Evolutionary conservation across 1,284 basidiomycete genomes (phyloP), one percentile per base, ranked within the genome.

Genomic region (Coniferiporia sulphurascens): DNA sequence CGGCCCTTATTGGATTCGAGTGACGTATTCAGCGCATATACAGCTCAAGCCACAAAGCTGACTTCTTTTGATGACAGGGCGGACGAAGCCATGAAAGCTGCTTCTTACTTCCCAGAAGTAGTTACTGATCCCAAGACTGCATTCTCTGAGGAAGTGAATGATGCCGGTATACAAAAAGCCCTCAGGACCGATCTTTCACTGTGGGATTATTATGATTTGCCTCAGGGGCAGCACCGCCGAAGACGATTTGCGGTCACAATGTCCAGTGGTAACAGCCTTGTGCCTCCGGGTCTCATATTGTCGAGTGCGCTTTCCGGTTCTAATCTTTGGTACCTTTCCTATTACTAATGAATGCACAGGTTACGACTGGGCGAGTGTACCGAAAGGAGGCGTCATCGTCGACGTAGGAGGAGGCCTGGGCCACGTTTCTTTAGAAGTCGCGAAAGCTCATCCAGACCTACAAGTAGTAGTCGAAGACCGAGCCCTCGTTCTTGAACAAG

Each of bases 1-100:
- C 46, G 52, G 65, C n/a, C 57, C 65, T 36, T 38, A 50, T 56
- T 12, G 45, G 15, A 3, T 45, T 48, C 56, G 52, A 56, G 51
- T 27, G 27, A 27, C 27, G 27, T 27, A 27, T 27, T 27, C 27
- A 27, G 27, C 27, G 5, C 5, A 27, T 58, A 10, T 22, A 21
- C 46, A 19, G 17, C 21, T n/a, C 9, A 13, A 52, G 3, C 17
- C 35, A 12, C 12, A 15, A 21, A 9, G 35, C 49, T 54, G 27
- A 22, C 50, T 17, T 32, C 21, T 52, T 17, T 35, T 27, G 50
- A 12, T 45, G 4, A 46, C 55, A 72, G 70, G 45, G 54, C 65
- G 32, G 69, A 72, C 61, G 71, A 73, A 52, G 52, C 53, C 45
- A 62, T 67, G 58, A 71, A 76, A 63, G 63, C 65, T 43, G 12